Conservation (phyloP, 768 basidiomycete genomes). For the Xerocomus spinulosus region DNA sequence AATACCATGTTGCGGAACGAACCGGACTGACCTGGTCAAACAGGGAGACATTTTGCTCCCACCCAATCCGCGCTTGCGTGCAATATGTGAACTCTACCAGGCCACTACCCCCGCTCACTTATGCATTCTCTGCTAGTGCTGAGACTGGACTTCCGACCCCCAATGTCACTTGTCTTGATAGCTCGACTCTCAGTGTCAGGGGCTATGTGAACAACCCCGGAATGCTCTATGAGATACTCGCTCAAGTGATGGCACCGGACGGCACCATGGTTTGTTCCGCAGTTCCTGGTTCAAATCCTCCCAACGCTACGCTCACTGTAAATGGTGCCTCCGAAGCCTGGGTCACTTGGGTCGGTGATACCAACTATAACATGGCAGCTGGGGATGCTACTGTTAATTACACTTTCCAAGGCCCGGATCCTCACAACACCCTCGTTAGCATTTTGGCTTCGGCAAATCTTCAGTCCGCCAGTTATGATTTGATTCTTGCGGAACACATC, state of each 20-base stretch:
- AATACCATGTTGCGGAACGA: neutral
- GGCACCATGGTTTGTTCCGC: conserved; percentile 33
- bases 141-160: conserved; percentile 50
- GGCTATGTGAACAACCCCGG: conserved; percentile 48
- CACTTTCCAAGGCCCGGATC: conserved; percentile 61
- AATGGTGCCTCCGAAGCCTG: conserved; percentile 47
- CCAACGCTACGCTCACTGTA: conserved; percentile 49
- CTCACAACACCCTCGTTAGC: conserved; percentile 43
- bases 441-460: conserved; percentile 32
- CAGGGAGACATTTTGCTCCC: conserved; percentile 62
- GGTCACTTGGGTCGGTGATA: conserved; percentile 73
- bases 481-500: conserved; percentile 45
- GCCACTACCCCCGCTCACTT: conserved; percentile 40
- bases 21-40: neutral
- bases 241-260: conserved; percentile 37
- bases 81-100: conserved; percentile 45
- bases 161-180: conserved; percentile 56
- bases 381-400: conserved; percentile 53
- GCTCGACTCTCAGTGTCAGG: conserved; percentile 50
- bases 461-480: conserved; percentile 30
- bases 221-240: conserved; percentile 70
- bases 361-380: conserved; percentile 60
- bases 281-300: conserved; percentile 22
- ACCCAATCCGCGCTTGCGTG: conserved; percentile 57
- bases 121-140: conserved; percentile 42